These are phyloP conservation scores for Aspergillus sp. DNA, from an alignment of 2,329 filamentous ascomycete species.

Conservation along the genomic window DNA sequence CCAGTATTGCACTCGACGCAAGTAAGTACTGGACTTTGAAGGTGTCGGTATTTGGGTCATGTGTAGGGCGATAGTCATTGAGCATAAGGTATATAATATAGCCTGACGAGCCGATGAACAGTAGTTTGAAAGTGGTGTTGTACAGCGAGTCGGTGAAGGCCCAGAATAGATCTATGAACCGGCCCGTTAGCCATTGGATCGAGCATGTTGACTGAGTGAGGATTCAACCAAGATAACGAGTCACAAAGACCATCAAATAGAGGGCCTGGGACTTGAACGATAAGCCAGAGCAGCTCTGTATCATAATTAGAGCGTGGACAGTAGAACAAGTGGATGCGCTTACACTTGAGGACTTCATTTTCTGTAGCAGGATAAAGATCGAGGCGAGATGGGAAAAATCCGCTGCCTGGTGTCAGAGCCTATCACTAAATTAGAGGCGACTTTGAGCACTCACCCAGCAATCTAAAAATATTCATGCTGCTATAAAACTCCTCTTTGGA, in stretches of 20 bases:
- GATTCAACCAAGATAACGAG: conserved; percentile 78
- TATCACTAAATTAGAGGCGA: neutral
- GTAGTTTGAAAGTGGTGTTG: conserved; percentile 93
- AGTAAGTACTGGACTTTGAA: conserved; percentile 96
- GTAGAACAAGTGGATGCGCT: conserved; percentile 33
- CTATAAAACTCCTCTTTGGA: neutral
- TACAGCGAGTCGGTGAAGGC: conserved; percentile 79
- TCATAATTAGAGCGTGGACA: conserved; percentile 15
- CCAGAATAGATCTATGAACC: conserved; percentile 76
- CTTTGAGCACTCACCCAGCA: conserved; percentile 58
- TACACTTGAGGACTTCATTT: conserved; percentile 93
- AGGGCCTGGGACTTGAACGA: conserved; percentile 98
- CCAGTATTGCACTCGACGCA: conserved; percentile 76
- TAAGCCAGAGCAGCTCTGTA: conserved; percentile 90
- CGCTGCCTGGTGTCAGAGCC: conserved; percentile 56
- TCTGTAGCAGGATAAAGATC: conserved; percentile 92
- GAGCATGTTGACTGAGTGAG: conserved; percentile 7
- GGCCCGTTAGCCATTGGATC: neutral
- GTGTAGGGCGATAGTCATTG: conserved; percentile 94
- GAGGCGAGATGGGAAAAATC: conserved; percentile 95
- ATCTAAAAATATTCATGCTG: conserved; percentile 72
- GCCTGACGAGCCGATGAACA: conserved; percentile 86
- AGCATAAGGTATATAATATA: conserved; percentile 99
- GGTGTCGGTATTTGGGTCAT: conserved; percentile 95
- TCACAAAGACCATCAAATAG: conserved; percentile 91